A percentile compares a stretch with the other conserved stretches of the same genome.
phyloP scores from a whole-genome alignment of 768 basidiomycete genomes.

The Suillus hirtellus region DNA sequence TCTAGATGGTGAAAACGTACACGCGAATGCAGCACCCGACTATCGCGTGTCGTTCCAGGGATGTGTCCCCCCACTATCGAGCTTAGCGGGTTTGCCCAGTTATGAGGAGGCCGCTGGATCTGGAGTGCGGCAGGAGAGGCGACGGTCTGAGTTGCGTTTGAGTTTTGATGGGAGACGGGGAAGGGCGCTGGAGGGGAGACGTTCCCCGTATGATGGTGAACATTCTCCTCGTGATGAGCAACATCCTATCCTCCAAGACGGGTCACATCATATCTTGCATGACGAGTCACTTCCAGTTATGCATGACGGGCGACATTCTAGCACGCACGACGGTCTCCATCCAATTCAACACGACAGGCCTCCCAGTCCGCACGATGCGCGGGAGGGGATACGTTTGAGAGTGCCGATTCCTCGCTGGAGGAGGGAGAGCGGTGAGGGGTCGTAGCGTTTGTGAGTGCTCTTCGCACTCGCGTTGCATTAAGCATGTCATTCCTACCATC shows the following conservation, averaged over 20 bases:
- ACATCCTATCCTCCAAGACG: background rate
- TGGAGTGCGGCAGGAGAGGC: background rate
- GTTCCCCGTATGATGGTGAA: background rate
- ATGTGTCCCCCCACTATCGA: conserved; percentile 82
- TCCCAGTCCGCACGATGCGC: background rate
- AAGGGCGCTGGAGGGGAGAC: background rate
- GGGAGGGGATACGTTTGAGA: background rate
- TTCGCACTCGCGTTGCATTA: background rate
- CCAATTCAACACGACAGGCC: background rate
- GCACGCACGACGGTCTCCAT: background rate
- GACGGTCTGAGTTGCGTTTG: background rate
- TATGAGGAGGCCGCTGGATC: conserved; percentile 69
- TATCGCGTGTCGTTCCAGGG: conserved; percentile 84
- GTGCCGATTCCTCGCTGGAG: conserved; percentile 3
- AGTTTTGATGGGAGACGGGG: background rate
- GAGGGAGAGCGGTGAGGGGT: background rate
- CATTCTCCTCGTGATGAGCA: background rate
- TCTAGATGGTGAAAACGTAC: background rate
- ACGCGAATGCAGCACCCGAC: conserved; percentile 47
- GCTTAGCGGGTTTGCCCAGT: conserved; percentile 76
- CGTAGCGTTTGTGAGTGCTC: background rate
- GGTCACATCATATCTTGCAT: too few species aligned
- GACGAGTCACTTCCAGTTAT: background rate
- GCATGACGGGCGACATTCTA: background rate
- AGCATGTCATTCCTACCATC: background rate